phyloP scores from a whole-genome alignment of 805 yeast genomes.

The Wickerhamomyces ciferrii region DNA sequence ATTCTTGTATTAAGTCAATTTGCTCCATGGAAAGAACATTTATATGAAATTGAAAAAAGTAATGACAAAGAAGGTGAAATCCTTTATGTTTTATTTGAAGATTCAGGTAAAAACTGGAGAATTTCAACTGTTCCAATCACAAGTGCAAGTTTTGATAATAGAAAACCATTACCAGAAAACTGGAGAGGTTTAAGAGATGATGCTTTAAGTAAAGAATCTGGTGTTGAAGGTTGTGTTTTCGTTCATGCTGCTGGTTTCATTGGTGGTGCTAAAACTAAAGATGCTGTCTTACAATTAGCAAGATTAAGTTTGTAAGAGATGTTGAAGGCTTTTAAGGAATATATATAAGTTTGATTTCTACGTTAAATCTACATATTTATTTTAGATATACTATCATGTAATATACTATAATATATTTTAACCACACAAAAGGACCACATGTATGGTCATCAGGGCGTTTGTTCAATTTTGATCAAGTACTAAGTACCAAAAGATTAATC shows the following conservation, averaged over 20 bases:
- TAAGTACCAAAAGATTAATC: too few species aligned
- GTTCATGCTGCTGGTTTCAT: constrained; percentile 97
- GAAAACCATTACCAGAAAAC: constrained; percentile 82
- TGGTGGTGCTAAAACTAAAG: constrained; percentile 84
- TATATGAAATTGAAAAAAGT: constrained; percentile 66
- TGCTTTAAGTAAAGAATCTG: constrained; percentile 62
- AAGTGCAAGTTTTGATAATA: constrained; percentile 72
- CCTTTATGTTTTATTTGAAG: constrained; percentile 76
- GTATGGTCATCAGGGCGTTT: too few species aligned
- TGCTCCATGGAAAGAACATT: constrained; percentile 95
- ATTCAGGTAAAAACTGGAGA: constrained; percentile 72
- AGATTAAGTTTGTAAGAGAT: constrained; percentile 27
- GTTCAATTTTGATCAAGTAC: too few species aligned
- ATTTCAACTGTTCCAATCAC: constrained; percentile 88
- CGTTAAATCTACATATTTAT: too few species aligned
- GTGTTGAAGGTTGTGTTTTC: constrained; percentile 85
- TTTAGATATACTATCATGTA: too few species aligned
- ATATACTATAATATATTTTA: too few species aligned
- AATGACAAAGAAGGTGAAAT: constrained; percentile 48
- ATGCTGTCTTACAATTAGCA: constrained; percentile 76
- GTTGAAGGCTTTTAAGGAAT: too few species aligned
- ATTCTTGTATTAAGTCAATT: constrained; percentile 69
- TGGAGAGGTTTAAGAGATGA: constrained; percentile 98
- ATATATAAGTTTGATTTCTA: too few species aligned
- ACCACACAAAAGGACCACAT: too few species aligned